These are phyloP conservation scores for Amylocystis lapponica DNA, from an alignment of 768 basidiomycete genomes.

Conservation along the genomic window DNA sequence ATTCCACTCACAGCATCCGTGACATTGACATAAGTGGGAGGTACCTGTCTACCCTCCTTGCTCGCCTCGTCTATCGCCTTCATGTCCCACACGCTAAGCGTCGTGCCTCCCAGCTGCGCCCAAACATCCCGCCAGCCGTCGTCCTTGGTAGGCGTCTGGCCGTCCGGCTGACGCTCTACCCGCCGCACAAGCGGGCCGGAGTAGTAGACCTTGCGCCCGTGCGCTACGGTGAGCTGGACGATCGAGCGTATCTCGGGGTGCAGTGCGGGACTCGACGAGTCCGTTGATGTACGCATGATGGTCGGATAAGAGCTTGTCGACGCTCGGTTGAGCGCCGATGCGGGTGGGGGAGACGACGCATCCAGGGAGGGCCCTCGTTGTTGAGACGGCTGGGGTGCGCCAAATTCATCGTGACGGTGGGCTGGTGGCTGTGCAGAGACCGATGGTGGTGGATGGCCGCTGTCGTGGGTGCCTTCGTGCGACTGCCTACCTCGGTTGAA, in stretches of 20 bases:
- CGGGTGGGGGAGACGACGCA: slow-evolving; percentile 2
- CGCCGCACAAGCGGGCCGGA: slow-evolving; percentile 77
- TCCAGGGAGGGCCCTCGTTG: background rate
- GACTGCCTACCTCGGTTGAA: slow-evolving; percentile 2
- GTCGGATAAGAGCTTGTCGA: slow-evolving; percentile 10
- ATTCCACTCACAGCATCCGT: slow-evolving; percentile 72
- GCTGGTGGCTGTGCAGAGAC: background rate
- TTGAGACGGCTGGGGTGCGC: background rate
- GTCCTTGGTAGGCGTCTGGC: slow-evolving; percentile 61
- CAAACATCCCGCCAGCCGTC: slow-evolving; percentile 83
- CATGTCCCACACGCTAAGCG: slow-evolving; percentile 91
- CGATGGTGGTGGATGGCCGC: background rate
- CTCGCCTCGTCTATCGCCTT: slow-evolving; percentile 80
- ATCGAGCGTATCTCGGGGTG: slow-evolving; percentile 83
- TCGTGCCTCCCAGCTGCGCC: slow-evolving; percentile 87
- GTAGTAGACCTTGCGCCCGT: slow-evolving; percentile 83
- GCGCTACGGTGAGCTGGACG: slow-evolving; percentile 66
- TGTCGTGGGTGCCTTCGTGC: no score
- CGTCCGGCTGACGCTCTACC: slow-evolving; percentile 74
- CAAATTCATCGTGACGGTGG: background rate
- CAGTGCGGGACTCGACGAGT: no score
- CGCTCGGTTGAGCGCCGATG: slow-evolving; percentile 4
- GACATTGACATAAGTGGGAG: slow-evolving; percentile 81
- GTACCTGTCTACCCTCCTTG: slow-evolving; percentile 73
- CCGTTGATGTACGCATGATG: no score